A percentile compares a stretch with the other conserved stretches of the same genome.
These are phyloP conservation scores for Achlya hypogyna DNA, from an alignment of 352 stramenopile species.

Conservation along the genomic window DNA sequence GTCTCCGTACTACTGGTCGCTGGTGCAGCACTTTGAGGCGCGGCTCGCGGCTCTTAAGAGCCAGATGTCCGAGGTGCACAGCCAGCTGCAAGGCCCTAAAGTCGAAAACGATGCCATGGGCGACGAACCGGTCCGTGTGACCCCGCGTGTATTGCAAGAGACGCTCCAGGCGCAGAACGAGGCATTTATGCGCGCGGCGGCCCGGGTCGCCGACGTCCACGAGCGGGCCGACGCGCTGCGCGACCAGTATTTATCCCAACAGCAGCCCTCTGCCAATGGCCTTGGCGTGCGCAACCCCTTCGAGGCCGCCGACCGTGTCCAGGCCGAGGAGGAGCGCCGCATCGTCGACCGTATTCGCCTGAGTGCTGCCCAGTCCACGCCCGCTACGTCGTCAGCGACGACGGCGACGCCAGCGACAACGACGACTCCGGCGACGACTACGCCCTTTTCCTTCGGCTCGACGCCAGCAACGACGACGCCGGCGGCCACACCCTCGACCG, in stretches of 20 bases:
- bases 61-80: conserved; percentile 68
- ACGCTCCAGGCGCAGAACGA: conserved; percentile 70
- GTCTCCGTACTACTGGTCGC: conserved; percentile 71
- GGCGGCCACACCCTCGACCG: conserved; percentile 15
- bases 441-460: conserved; percentile 10
- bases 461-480: conserved; percentile 16
- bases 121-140: background rate
- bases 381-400: conserved; percentile 13
- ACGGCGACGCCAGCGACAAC: conserved; percentile 13
- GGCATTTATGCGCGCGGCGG: conserved; percentile 62
- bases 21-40: conserved; percentile 61
- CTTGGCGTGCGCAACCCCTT: conserved; percentile 40
- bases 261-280: conserved; percentile 50
- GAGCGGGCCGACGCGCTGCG: conserved; percentile 66
- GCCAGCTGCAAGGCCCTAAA: conserved; percentile 33
- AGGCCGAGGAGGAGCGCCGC: conserved; percentile 63
- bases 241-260: conserved; percentile 43
- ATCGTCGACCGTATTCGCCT: conserved; percentile 20
- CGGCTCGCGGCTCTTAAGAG: conserved; percentile 60
- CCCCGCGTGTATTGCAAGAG: conserved; percentile 45
- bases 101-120: background rate
- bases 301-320: conserved; percentile 57
- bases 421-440: background rate
- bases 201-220: conserved; percentile 64
- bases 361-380: conserved; percentile 16